phyloP scores from a whole-genome alignment of 2,329 filamentous ascomycete species.

The Lizonia empirigonia region DNA sequence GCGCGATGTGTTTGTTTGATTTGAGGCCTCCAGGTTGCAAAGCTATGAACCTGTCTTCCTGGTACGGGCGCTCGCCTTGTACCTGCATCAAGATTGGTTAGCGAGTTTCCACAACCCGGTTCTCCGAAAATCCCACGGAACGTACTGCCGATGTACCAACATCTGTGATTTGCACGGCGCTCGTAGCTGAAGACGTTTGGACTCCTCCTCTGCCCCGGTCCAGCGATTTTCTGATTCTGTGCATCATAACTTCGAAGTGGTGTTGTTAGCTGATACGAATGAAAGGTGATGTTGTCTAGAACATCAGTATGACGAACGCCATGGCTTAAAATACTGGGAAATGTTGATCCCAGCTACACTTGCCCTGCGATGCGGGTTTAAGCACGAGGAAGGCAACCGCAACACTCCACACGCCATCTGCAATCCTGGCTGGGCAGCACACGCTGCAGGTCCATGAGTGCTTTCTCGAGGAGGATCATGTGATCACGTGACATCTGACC shows the following conservation, averaged over 20 bases:
- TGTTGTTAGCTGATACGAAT: constrained; percentile 3
- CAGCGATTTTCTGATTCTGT: constrained; percentile 11
- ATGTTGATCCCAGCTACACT: constrained; percentile 2
- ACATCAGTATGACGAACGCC: constrained; percentile 28
- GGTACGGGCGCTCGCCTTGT: constrained; percentile 27
- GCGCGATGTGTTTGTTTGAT: constrained; percentile 30
- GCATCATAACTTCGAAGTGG: constrained; percentile 18
- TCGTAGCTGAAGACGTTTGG: background rate
- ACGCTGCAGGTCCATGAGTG: no score
- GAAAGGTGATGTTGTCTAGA: background rate
- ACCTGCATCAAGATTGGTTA: constrained; percentile 28
- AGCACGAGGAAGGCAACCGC: background rate
- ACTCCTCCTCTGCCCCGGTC: constrained; percentile 8
- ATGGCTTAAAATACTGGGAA: constrained; percentile 18
- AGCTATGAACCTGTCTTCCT: constrained; percentile 31
- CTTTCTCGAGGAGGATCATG: no score
- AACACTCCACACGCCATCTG: background rate
- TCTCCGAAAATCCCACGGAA: constrained; percentile 2
- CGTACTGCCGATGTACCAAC: constrained; percentile 11
- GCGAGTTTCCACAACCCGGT: constrained; percentile 15
- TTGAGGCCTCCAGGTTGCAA: constrained; percentile 25
- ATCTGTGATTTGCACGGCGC: constrained; percentile 4
- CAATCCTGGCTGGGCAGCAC: background rate
- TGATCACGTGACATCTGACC: background rate
- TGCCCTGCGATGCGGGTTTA: background rate